These are phyloP conservation scores for Aspergillus terreus DNA, from an alignment of 2,329 filamentous ascomycete species.

Conservation along the genomic window DNA sequence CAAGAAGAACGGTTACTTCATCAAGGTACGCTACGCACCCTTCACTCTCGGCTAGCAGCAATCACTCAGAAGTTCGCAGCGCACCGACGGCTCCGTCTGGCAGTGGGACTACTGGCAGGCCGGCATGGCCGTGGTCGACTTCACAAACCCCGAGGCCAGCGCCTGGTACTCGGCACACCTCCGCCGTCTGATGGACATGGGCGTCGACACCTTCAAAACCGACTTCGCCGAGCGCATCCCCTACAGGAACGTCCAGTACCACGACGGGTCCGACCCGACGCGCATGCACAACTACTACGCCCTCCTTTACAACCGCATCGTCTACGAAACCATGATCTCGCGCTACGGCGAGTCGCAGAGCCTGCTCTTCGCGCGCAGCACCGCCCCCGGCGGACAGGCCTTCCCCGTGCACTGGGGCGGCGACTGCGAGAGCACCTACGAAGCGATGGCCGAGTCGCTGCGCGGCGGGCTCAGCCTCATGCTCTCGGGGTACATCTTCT, in stretches of 20 bases:
- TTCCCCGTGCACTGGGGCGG: constrained; percentile 72
- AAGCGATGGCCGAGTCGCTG: constrained; percentile 68
- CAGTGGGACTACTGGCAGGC: constrained; percentile 77
- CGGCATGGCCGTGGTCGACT: constrained; percentile 70
- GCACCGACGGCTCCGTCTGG: constrained; percentile 66
- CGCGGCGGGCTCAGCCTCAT: constrained; percentile 63
- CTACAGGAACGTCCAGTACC: constrained; percentile 61
- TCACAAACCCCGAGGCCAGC: constrained; percentile 67
- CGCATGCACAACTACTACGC: constrained; percentile 77
- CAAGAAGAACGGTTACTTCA: constrained; percentile 62
- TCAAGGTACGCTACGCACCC: constrained; percentile 43
- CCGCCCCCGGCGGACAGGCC: constrained; percentile 64
- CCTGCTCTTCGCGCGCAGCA: constrained; percentile 65
- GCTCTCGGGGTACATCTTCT: constrained; percentile 63
- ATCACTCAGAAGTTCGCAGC: constrained; percentile 22
- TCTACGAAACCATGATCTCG: constrained; percentile 62
- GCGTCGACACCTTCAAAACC: constrained; percentile 70
- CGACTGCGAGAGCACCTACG: constrained; percentile 70
- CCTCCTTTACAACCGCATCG: constrained; percentile 67
- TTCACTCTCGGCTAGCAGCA: neutral
- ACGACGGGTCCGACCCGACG: constrained; percentile 57
- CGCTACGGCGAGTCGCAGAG: constrained; percentile 50
- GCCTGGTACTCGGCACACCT: constrained; percentile 63
- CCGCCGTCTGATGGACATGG: constrained; percentile 61
- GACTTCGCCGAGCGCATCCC: constrained; percentile 74